Evolutionary conservation across 768 basidiomycete genomes (phyloP), one percentile per base, ranked within the genome.

Genomic region (Xerocomus brunneocitrinus): DNA sequence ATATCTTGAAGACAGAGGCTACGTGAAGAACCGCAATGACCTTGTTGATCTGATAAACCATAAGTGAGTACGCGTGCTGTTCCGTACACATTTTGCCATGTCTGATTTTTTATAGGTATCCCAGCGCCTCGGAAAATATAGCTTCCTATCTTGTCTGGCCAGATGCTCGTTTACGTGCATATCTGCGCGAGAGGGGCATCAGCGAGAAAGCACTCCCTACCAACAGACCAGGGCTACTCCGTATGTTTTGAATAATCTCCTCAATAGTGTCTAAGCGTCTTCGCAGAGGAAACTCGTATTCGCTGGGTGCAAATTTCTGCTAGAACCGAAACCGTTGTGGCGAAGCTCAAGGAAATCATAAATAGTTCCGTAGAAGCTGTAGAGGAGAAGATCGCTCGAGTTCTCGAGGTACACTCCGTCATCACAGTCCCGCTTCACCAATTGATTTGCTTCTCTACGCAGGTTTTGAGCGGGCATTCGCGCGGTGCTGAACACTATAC

Each of bases 111-210:
- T 32, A 40, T 58, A 89, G 82, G 65, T 84, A 82, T 62, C 75
- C 75, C 50, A 80, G 84, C 48, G 66, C 67, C 46, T 64, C 66
- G n/a, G 48, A 60, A 5, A 71, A 73, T 34, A 76, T 78, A 1
- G 76, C 84, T 3, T 73, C 82, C 3, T 97, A 95, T 71, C 74
- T 95, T 47, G 78, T 80, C 9, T 98, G 95, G 95, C 90, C 91
- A 12, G 95, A 98, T 63, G 90, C 94, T 3, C 81, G 95, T 31
- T 82, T 98, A 27, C 85, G 94, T 43, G 92, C 89, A 2, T 97
- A 90, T 71, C 79, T 98, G 19, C 80, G 92, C 41, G 82, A 89
- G 63, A 79, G 81, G 58, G 88, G 87, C 46, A 63, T 95, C 28
- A 74, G 78, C 56, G 91, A 95, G 60, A 76, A 76, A n/a, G 73